Conservation (phyloP, 225 moss, liverwort and hornwort species). For the Neckera pumila region DNA sequence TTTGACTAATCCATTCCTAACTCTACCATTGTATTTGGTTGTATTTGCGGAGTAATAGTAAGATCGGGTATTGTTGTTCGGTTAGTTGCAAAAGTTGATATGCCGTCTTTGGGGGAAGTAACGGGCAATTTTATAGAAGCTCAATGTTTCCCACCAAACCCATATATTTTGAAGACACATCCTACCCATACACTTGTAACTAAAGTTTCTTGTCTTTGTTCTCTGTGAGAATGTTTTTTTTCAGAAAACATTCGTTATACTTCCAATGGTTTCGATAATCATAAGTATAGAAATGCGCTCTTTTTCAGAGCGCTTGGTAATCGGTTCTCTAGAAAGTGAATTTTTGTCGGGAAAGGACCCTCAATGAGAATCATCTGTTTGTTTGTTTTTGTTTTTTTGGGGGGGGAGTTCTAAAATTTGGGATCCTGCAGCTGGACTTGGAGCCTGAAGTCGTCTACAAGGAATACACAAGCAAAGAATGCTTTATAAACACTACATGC, state of each 20-base stretch:
- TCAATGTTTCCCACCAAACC: neutral
- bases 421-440: neutral
- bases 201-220: neutral
- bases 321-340: neutral
- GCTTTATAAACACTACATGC: too few species aligned
- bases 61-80: neutral
- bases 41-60: neutral
- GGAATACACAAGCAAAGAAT: neutral
- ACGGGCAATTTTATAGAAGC: neutral
- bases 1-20: neutral
- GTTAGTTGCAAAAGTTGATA: neutral
- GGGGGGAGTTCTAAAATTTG: neutral
- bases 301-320: neutral
- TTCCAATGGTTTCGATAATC: too few species aligned
- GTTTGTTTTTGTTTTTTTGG: neutral
- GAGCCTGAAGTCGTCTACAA: neutral
- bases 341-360: neutral
- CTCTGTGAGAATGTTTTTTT: neutral
- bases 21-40: neutral
- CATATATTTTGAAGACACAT: neutral
- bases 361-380: neutral
- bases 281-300: neutral
- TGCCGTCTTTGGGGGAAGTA: neutral
- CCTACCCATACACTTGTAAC: neutral
- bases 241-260: too few species aligned